A percentile compares a stretch with the other conserved stretches of the same genome.
These are phyloP conservation scores for Penicillium diatomitis DNA, from an alignment of 495 filamentous ascomycete genomes.

Conservation along the genomic window DNA sequence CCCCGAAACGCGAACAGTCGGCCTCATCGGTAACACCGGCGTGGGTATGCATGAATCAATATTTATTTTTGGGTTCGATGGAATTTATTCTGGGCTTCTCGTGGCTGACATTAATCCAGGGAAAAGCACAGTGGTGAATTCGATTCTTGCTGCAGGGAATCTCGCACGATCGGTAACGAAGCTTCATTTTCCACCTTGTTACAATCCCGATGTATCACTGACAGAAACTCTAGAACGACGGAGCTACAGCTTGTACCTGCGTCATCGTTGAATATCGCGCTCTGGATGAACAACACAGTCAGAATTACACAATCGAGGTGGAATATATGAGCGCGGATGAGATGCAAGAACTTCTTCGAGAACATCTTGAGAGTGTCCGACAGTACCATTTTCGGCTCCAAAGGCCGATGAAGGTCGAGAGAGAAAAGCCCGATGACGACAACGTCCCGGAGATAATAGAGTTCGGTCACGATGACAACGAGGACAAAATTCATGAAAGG, in stretches of 20 bases:
- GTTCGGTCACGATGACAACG: neutral
- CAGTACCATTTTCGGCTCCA: slow-evolving; percentile 7
- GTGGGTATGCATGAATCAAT: slow-evolving; percentile 1
- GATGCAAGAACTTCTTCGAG: slow-evolving; percentile 14
- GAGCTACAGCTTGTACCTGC: slow-evolving; percentile 22
- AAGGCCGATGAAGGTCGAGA: slow-evolving; percentile 1
- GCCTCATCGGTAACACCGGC: slow-evolving; percentile 15
- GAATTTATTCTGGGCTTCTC: too few relatives aligned
- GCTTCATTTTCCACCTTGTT: neutral
- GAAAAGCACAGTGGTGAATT: slow-evolving; percentile 29
- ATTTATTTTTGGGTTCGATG: too few relatives aligned
- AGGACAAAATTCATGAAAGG: neutral
- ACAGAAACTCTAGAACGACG: slow-evolving; percentile 12
- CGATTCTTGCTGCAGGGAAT: slow-evolving; percentile 14
- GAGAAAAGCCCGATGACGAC: neutral
- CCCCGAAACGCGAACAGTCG: slow-evolving; percentile 18
- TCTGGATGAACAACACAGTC: slow-evolving; percentile 8
- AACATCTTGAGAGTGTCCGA: slow-evolving; percentile 15
- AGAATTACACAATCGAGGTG: slow-evolving; percentile 19
- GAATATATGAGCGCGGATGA: slow-evolving; percentile 18
- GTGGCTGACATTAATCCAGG: slow-evolving; percentile 4
- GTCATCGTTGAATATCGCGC: slow-evolving; percentile 26
- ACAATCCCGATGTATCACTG: neutral
- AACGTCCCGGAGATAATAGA: neutral
- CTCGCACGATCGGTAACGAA: slow-evolving; percentile 20